Base-by-base conservation (phyloP, 257 asterid species). In the Misopates orontium region DNA sequence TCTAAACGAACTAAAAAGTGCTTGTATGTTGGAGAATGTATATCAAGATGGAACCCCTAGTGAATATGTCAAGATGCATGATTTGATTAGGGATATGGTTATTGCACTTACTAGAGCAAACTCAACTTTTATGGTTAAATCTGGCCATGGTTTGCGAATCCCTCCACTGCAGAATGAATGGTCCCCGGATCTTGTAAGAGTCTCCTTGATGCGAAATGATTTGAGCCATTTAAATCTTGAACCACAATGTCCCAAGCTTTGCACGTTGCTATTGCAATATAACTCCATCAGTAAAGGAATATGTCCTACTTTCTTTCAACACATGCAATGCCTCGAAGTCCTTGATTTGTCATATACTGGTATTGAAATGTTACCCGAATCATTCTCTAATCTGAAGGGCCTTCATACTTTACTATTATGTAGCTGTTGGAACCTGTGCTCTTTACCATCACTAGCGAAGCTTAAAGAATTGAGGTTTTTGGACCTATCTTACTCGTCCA, bases 1-100 rank as follows among this genome's bases (percentile, higher is more conserved):
- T 44, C 76, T 82, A 45, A 82, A 80, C 50, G 73, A 80, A 28
- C 50, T 82, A 28, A 82, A 82, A 71, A 71, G 66, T 39, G 80
- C 87, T 0, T 82, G 84, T 64, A 76, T 82, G 74, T 62, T 82
- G 71, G 87, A 82, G 70, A 76, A 68, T 11, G 79, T 78, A 18
- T 82, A 76, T 22, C 80, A 73, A 50, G 80, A 77, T 22, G 71
- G 80, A 1, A 82, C 61, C 42, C 42, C 42, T 10, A 9, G 8
- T 36, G 42, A 36, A 36, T 36, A 3, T 36, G 84, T 82, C 15
- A 79, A 79, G 72, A 78, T 82, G 77, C 87, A 82, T 41, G 82
- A 79, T 25, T 82, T 79, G 22, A 82, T 82, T 45, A 66, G 82
- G 58, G 79, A 80, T 66, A 77, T 77, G 78, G 75, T 69, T 0